Evolutionary conservation across 2,329 filamentous ascomycete genomes (phyloP).

Genomic region (Epicoccum sorghinum): DNA sequence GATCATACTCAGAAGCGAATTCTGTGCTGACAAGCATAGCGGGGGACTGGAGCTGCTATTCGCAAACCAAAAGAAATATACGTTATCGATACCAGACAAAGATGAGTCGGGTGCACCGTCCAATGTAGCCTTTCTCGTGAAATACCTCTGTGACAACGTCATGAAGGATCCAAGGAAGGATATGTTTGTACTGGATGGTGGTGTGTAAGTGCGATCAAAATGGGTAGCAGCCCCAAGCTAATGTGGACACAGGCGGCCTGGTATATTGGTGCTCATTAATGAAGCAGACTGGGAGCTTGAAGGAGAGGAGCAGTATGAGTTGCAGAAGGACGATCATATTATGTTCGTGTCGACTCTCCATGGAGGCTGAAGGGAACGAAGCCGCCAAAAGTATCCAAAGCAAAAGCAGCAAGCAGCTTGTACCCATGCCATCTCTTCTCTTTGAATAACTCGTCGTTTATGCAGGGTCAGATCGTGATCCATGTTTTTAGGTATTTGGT

Average conservation of each 20-base stretch:
- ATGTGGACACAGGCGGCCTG: slow-evolving; percentile 73
- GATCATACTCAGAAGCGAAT: not conserved
- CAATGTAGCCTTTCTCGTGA: slow-evolving; percentile 77
- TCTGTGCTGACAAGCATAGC: slow-evolving; percentile 48
- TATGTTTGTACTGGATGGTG: slow-evolving; percentile 83
- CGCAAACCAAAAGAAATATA: slow-evolving; percentile 76
- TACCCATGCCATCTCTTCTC: too few relatives aligned
- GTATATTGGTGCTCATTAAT: slow-evolving; percentile 95
- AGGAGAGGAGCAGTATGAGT: slow-evolving; percentile 87
- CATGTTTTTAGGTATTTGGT: too few relatives aligned
- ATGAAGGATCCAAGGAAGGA: slow-evolving; percentile 88
- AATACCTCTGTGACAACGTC: slow-evolving; percentile 76
- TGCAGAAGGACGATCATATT: slow-evolving; percentile 83
- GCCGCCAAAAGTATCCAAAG: too few relatives aligned
- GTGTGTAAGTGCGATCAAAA: slow-evolving; percentile 69
- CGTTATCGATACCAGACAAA: slow-evolving; percentile 69
- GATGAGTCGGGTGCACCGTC: slow-evolving; percentile 65
- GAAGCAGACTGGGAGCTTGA: slow-evolving; percentile 98
- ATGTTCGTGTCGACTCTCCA: slow-evolving; percentile 97
- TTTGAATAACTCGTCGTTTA: too few relatives aligned
- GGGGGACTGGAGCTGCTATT: slow-evolving; percentile 96
- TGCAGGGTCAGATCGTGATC: too few relatives aligned
- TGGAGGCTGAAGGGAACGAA: slow-evolving; percentile 66
- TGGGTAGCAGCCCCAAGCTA: slow-evolving; percentile 11
- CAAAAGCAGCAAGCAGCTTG: too few relatives aligned